A percentile compares a stretch with the other conserved stretches of the same genome.
These are phyloP conservation scores for Leishmania major DNA, from an alignment of 208 protist species.

Conservation along the genomic window DNA sequence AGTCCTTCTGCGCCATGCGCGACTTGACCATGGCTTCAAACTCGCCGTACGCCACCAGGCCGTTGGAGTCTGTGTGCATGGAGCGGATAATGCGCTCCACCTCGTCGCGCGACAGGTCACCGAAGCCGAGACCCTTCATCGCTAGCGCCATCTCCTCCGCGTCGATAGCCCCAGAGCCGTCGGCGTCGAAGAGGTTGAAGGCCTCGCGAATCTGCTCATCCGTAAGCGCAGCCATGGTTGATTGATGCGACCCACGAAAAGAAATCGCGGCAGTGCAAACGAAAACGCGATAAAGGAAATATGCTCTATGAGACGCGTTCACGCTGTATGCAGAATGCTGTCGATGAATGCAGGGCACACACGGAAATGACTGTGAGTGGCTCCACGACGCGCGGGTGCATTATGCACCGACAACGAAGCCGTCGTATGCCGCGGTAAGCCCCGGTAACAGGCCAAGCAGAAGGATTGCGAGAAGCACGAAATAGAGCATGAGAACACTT, in stretches of 20 bases:
- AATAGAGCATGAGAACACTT: background rate
- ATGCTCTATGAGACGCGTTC: background rate
- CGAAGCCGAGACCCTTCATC: constrained; percentile 96
- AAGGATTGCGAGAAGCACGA: background rate
- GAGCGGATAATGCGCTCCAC: constrained; percentile 91
- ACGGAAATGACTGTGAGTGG: background rate
- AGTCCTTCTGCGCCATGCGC: constrained; percentile 93
- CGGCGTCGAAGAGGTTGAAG: constrained; percentile 98
- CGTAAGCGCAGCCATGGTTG: constrained; percentile 84
- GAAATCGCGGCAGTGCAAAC: background rate
- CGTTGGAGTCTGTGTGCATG: constrained; percentile 88
- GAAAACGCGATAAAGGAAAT: constrained; percentile 5
- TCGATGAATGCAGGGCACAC: background rate
- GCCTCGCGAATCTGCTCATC: constrained; percentile 96
- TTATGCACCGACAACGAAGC: background rate
- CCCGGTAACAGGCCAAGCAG: background rate
- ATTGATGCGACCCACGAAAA: background rate
- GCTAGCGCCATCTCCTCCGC: constrained; percentile 95
- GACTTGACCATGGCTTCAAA: constrained; percentile 92
- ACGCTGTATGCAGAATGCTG: background rate
- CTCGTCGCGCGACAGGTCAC: constrained; percentile 92
- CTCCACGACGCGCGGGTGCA: background rate
- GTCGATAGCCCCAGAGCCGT: constrained; percentile 94
- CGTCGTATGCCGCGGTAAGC: background rate
- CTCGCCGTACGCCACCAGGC: constrained; percentile 89